These are phyloP conservation scores for Boletus tylopilopsis DNA, from an alignment of 768 basidiomycete species.

Conservation along the genomic window DNA sequence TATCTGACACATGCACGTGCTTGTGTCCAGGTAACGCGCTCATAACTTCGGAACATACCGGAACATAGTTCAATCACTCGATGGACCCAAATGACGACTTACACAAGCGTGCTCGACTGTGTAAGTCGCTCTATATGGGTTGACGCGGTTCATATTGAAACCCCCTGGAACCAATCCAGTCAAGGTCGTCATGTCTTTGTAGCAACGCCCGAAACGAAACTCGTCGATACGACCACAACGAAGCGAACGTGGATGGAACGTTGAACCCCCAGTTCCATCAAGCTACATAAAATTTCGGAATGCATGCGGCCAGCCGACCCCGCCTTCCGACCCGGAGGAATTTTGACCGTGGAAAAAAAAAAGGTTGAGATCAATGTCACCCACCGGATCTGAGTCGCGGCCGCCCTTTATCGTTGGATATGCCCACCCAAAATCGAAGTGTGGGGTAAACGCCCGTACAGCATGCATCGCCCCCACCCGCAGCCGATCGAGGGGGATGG, in stretches of 20 bases:
- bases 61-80: background rate
- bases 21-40: background rate
- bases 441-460: constrained; percentile 15
- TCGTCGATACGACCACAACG: too few relatives aligned
- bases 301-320: constrained; percentile 5
- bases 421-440: constrained; percentile 10
- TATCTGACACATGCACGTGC: background rate
- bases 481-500: constrained; percentile 3
- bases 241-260: too few relatives aligned
- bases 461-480: constrained; percentile 1
- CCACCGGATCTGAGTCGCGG: constrained; percentile 17
- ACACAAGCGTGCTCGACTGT: too few relatives aligned
- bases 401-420: constrained; percentile 6
- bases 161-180: too few relatives aligned
- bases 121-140: too few relatives aligned
- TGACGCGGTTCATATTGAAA: too few relatives aligned
- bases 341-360: constrained; percentile 12
- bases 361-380: background rate
- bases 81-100: too few relatives aligned
- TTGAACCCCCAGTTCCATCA: background rate
- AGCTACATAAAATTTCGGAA: background rate
- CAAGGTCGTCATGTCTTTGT: too few relatives aligned
- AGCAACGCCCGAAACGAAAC: too few relatives aligned
- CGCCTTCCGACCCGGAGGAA: background rate
- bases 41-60: constrained; percentile 10